Evolutionary conservation across 192 early-diverging fungal species (phyloP), one percentile per base, ranked within the genome.

Genomic region (Umbelopsis vinacea): DNA sequence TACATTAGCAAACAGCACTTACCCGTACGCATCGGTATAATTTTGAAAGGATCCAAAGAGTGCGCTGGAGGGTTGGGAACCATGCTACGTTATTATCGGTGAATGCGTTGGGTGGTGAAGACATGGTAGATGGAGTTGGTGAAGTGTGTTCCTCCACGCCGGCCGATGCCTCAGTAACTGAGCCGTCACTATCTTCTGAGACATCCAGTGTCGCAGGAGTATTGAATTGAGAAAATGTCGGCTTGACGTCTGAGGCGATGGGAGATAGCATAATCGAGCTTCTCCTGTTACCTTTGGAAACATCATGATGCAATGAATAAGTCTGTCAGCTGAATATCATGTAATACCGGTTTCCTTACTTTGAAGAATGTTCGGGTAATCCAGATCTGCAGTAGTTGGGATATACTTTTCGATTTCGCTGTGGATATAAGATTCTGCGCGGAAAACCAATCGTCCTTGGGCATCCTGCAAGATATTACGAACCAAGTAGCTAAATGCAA

Each of bases 371-470:
- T 71, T 74, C 10, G 80, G 78, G 60, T 83, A 81, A 40, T 86
- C 76, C 67, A 96, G 75, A 57, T 95, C 93, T 40, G 88, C 79
- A 0, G 92, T 86, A 21, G 89, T 82, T 24, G 92, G 88, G 46
- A 86, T 88, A 83, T 89, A 96, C 29, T 81, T 81, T 76, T 90
- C 88, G 70, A 96, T 94, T 72, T 95, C 91, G 60, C 79, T 80
- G 15, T 87, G 85, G 38, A 97, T 93, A 78, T 86, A 97, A 26
- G 84, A 75, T 79, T 96, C 88, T 4, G 94, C 91, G 46, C 95
- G 86, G 83, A 96, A 98, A 7, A 91, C 93, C 37, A 98, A 88
- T 17, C 95, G 77, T 67, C 89, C 87, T 77, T 98, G 97, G 6
- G 95, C 80, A 83, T 97, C 97, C 79, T 95, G 85, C 53, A 98